Conservation (phyloP, 2,329 filamentous ascomycete species). For the Aspergillus hiratsukae region DNA sequence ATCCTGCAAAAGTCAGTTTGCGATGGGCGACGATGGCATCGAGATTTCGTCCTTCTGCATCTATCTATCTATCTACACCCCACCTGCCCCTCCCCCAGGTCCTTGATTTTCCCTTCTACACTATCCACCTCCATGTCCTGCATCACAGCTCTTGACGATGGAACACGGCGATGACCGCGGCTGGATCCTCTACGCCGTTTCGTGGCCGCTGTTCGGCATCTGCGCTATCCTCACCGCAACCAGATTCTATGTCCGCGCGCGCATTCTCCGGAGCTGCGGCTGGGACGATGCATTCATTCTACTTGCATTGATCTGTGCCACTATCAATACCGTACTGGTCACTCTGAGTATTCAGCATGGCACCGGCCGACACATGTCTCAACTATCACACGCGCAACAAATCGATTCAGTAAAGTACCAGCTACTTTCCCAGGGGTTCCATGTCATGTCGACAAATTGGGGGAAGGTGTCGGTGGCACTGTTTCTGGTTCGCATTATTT, state of each 20-base stretch:
- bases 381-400: background rate
- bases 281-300: conserved; percentile 11
- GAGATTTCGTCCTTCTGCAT: background rate
- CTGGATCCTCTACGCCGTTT: conserved; percentile 10
- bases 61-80: background rate
- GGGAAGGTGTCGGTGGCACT: conserved; percentile 12
- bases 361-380: conserved; percentile 5
- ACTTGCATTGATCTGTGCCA: conserved; percentile 4
- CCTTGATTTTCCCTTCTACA: background rate
- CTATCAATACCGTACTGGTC: conserved; percentile 4
- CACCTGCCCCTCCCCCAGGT: background rate
- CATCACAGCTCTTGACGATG: background rate
- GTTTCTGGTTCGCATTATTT: conserved; percentile 11
- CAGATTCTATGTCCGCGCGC: conserved; percentile 6
- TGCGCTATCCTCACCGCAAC: background rate
- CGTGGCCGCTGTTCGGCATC: conserved; percentile 7
- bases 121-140: background rate
- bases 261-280: conserved; percentile 6
- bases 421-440: conserved; percentile 10
- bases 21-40: background rate
- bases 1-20: background rate
- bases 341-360: conserved; percentile 2
- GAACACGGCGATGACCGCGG: conserved; percentile 1
- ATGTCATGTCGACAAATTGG: conserved; percentile 13
- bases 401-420: conserved; percentile 6